A percentile compares a stretch with the other conserved stretches of the same genome.
These are phyloP conservation scores for Fusarium phyllophilum DNA, from an alignment of 2,329 filamentous ascomycete species.

Conservation along the genomic window DNA sequence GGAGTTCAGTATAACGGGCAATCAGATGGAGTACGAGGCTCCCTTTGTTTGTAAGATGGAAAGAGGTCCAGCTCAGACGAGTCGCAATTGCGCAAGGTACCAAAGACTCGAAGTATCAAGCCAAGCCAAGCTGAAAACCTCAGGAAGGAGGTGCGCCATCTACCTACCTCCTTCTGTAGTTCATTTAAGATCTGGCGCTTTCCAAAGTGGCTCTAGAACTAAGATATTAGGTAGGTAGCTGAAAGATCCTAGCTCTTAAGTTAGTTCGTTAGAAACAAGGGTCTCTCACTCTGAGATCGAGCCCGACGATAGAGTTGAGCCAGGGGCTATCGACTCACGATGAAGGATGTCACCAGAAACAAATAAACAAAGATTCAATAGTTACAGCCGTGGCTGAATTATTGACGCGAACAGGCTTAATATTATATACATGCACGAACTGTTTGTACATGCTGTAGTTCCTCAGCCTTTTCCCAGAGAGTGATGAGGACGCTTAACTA, in stretches of 20 bases:
- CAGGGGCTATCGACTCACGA: not conserved
- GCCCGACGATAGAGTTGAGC: not conserved
- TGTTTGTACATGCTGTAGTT: slow-evolving; percentile 22
- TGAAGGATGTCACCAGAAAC: not conserved
- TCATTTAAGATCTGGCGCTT: slow-evolving; percentile 25
- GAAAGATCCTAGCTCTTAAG: not conserved
- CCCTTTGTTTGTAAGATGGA: not conserved
- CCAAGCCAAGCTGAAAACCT: slow-evolving; percentile 23
- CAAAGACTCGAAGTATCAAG: not conserved
- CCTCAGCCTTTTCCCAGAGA: slow-evolving; percentile 5
- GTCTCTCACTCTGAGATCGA: not conserved
- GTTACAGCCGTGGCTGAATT: slow-evolving; percentile 15
- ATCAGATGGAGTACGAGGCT: not conserved
- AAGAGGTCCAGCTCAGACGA: slow-evolving; percentile 1
- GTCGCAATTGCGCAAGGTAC: not conserved
- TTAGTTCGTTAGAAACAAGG: not conserved
- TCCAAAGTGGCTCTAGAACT: not conserved
- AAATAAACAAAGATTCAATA: slow-evolving; percentile 8
- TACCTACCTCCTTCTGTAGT: slow-evolving; percentile 17
- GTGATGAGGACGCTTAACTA: slow-evolving; percentile 17
- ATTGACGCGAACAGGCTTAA: slow-evolving; percentile 4
- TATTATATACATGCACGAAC: slow-evolving; percentile 30
- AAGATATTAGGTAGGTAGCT: slow-evolving; percentile 1
- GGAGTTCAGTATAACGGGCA: not conserved
- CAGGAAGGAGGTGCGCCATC: slow-evolving; percentile 19